A percentile compares a stretch with the other conserved stretches of the same genome.
Conservation (phyloP, 768 basidiomycete species). For the Tulasnella sp. region DNA sequence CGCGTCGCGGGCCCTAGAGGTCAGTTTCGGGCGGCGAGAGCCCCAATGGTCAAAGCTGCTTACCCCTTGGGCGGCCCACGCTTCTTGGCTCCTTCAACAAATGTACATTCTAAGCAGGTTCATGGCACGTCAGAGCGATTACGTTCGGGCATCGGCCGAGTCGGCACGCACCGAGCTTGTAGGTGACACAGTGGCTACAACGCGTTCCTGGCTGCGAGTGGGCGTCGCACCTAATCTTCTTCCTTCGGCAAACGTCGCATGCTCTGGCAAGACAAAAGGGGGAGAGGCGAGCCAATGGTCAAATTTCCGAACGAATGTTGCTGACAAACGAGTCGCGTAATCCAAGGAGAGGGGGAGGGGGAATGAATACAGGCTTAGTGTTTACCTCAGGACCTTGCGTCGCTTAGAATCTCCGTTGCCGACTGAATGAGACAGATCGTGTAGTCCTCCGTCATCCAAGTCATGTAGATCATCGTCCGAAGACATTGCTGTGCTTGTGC, state of each 20-base stretch:
- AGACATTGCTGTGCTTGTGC: neutral
- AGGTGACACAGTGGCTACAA: constrained; percentile 19
- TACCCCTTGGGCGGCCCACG: constrained; percentile 62
- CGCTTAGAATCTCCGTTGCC: constrained; percentile 3
- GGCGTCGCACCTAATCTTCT: constrained; percentile 52
- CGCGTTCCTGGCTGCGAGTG: constrained; percentile 1
- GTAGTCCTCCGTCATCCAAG: neutral
- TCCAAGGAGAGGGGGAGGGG: neutral
- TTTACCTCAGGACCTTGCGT: constrained; percentile 13
- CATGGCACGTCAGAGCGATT: constrained; percentile 30
- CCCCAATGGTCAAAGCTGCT: neutral
- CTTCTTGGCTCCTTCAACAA: constrained; percentile 35
- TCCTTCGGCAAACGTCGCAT: constrained; percentile 74
- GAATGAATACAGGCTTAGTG: neutral
- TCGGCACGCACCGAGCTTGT: constrained; percentile 50
- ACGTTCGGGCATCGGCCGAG: neutral
- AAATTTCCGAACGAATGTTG: neutral
- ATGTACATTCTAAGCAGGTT: constrained; percentile 44
- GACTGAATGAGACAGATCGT: neutral
- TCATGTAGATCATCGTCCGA: constrained; percentile 16
- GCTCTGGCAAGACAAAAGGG: constrained; percentile 33
- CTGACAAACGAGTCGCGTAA: neutral
- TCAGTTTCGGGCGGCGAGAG: neutral
- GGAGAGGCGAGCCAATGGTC: neutral
- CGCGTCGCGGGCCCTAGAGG: neutral